phyloP scores from a whole-genome alignment of 345 rosid genomes.

The Aethionema arabicum region DNA sequence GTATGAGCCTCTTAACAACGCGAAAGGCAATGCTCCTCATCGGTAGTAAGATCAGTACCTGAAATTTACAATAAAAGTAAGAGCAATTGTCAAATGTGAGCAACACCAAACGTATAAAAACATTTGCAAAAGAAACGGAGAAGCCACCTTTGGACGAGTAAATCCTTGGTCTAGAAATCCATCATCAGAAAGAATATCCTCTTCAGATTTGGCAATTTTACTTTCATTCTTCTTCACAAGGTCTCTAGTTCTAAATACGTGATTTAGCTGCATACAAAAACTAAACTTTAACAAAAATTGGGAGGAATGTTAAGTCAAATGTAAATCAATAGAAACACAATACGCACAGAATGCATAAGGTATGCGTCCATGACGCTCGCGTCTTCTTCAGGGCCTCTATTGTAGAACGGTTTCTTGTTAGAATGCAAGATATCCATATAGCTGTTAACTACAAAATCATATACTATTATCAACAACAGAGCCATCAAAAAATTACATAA shows the following conservation, averaged over 20 bases:
- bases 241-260: slow-evolving; percentile 70
- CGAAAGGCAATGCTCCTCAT: slow-evolving; percentile 64
- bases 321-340: slow-evolving; percentile 14
- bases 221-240: slow-evolving; percentile 74
- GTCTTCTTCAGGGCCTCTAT: slow-evolving; percentile 76
- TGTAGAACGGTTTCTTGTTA: slow-evolving; percentile 86
- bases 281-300: slow-evolving; percentile 28
- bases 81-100: slow-evolving; percentile 12
- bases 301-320: slow-evolving; percentile 14
- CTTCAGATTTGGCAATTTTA: slow-evolving; percentile 56
- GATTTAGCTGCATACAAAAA: slow-evolving; percentile 76
- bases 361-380: slow-evolving; percentile 71
- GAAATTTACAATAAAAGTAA: slow-evolving; percentile 27
- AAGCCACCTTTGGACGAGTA: slow-evolving; percentile 90
- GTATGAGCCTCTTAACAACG: slow-evolving; percentile 72
- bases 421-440: slow-evolving; percentile 79
- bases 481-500: slow-evolving; percentile 20
- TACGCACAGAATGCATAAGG: slow-evolving; percentile 83
- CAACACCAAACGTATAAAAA: slow-evolving; percentile 2
- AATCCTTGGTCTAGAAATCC: slow-evolving; percentile 83
- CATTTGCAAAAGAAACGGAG: slow-evolving; percentile 19
- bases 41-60: slow-evolving; percentile 86
- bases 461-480: slow-evolving; percentile 24
- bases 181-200: slow-evolving; percentile 53
- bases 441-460: slow-evolving; percentile 55